Percentiles rank a stretch among this genome's conserved stretches.
Evolutionary conservation across 2,329 filamentous ascomycete genomes (phyloP).

Genomic region (Alternaria sp.): DNA sequence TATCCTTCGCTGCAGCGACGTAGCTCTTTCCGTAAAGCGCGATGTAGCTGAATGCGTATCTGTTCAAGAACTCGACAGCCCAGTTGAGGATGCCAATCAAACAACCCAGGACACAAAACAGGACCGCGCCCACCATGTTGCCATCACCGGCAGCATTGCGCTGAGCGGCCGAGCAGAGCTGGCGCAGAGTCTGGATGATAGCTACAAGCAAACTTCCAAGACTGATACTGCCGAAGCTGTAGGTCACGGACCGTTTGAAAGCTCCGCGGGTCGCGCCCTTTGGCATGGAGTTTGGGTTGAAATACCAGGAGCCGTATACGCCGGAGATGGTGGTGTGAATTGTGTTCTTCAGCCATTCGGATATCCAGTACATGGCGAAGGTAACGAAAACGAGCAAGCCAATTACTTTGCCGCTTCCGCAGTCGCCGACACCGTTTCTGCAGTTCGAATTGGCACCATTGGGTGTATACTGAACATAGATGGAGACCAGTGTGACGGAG

Average conservation of each 20-base stretch:
- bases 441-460: conserved; percentile 63
- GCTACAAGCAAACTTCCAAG: conserved; percentile 86
- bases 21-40: conserved; percentile 92
- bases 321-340: conserved; percentile 88
- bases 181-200: conserved; percentile 83
- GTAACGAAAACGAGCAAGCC: conserved; percentile 86
- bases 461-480: conserved; percentile 85
- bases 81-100: conserved; percentile 80
- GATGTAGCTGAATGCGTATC: conserved; percentile 92
- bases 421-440: conserved; percentile 62
- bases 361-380: conserved; percentile 93
- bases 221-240: conserved; percentile 90
- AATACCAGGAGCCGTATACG: conserved; percentile 94
- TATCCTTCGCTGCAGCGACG: conserved; percentile 84
- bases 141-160: conserved; percentile 69
- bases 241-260: conserved; percentile 80
- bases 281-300: conserved; percentile 72
- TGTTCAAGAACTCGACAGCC: conserved; percentile 87
- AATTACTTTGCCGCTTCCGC: conserved; percentile 78
- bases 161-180: conserved; percentile 79
- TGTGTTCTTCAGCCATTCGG: conserved; percentile 92
- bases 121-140: conserved; percentile 69
- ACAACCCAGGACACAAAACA: conserved; percentile 79
- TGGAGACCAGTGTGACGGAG: conserved; percentile 80
- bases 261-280: conserved; percentile 83